Percentiles rank a stretch among this genome's conserved stretches.
Evolutionary conservation across 495 filamentous ascomycete genomes (phyloP).

Genomic region (Cairneyella variabilis): DNA sequence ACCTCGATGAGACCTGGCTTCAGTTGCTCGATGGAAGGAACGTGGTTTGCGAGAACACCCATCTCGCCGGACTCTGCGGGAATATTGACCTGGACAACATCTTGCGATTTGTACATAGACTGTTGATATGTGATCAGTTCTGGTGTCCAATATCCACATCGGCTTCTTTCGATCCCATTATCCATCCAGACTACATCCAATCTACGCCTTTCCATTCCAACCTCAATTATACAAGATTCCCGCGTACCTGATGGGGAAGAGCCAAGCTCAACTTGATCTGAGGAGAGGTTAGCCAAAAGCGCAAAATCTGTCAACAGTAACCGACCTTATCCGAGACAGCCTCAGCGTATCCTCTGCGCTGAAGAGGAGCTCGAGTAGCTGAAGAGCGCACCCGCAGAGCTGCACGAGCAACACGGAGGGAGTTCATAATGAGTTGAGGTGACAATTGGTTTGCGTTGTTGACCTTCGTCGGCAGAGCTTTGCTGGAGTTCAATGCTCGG

Average conservation of each 20-base stretch:
- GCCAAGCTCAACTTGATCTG: constrained; percentile 96
- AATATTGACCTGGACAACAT: constrained; percentile 93
- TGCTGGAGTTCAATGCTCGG: too few relatives aligned
- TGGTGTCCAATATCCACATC: not conserved
- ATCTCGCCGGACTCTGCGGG: constrained; percentile 97
- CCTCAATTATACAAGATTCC: not conserved
- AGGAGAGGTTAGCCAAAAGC: constrained; percentile 21
- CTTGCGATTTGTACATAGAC: constrained; percentile 59
- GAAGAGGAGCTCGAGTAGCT: constrained; percentile 62
- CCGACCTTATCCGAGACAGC: constrained; percentile 74
- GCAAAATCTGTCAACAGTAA: constrained; percentile 25
- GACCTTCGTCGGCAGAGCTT: constrained; percentile 16
- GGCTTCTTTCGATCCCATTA: not conserved
- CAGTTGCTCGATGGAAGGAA: constrained; percentile 97
- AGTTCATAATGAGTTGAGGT: constrained; percentile 71
- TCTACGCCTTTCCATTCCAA: constrained; percentile 4
- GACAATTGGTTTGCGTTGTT: constrained; percentile 41
- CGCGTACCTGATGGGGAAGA: constrained; percentile 94
- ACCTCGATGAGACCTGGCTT: constrained; percentile 94
- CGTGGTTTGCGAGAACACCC: constrained; percentile 98
- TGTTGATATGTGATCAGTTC: constrained; percentile 41
- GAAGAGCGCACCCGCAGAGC: constrained; percentile 76
- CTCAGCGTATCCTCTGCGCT: constrained; percentile 90
- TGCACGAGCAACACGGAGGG: constrained; percentile 81
- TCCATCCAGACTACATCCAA: not conserved